These are phyloP conservation scores for Taphrina flavorubra DNA, from an alignment of 1,139 yeast genomes.

Conservation along the genomic window DNA sequence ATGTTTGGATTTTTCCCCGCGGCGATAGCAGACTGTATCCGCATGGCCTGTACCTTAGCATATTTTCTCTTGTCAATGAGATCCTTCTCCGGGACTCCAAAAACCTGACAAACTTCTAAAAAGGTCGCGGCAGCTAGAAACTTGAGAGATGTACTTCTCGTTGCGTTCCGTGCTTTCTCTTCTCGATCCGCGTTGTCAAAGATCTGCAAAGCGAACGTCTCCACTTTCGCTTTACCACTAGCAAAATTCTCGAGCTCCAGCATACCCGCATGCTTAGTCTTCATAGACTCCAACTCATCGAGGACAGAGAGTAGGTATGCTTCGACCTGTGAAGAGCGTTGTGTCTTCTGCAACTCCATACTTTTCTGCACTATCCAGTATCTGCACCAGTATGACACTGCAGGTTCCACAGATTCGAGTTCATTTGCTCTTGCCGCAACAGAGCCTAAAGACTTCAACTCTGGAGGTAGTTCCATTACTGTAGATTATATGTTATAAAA, in stretches of 20 bases:
- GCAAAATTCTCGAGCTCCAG: conserved; percentile 64
- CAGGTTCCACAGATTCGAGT: conserved; percentile 58
- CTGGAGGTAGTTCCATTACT: conserved; percentile 45
- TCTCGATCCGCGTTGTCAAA: conserved; percentile 62
- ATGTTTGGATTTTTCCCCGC: conserved; percentile 61
- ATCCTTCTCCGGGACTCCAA: conserved; percentile 47
- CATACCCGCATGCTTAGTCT: conserved; percentile 51
- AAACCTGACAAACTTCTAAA: conserved; percentile 56
- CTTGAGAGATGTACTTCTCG: conserved; percentile 55
- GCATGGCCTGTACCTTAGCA: conserved; percentile 64
- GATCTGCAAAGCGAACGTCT: conserved; percentile 66
- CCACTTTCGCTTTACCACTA: conserved; percentile 63
- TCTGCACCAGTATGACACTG: conserved; percentile 64
- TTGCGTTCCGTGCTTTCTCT: conserved; percentile 51
- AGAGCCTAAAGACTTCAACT: conserved; percentile 55
- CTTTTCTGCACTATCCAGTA: conserved; percentile 36
- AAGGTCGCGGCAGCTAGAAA: conserved; percentile 61
- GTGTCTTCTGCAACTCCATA: conserved; percentile 8
- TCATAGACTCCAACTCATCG: conserved; percentile 44
- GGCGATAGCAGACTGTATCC: conserved; percentile 59
- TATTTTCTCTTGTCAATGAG: conserved; percentile 57
- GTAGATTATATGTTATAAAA: no score
- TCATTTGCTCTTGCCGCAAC: conserved; percentile 61
- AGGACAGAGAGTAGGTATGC: conserved; percentile 26
- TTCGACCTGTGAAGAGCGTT: conserved; percentile 20